phyloP scores from a whole-genome alignment of 2,329 filamentous ascomycete genomes.

The Calonectria pseudoreteaudii region DNA sequence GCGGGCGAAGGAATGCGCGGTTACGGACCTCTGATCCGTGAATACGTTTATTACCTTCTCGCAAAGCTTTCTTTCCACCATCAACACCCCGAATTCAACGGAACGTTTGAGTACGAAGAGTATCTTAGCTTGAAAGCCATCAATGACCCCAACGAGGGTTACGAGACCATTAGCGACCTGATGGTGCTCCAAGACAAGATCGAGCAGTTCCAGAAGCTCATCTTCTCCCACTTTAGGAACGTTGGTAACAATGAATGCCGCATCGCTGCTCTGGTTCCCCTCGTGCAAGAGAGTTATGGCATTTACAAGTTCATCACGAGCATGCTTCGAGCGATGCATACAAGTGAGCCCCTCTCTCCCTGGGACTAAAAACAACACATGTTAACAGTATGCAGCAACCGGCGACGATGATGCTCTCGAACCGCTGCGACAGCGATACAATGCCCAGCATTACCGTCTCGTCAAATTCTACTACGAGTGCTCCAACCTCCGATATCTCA shows the following conservation, averaged over 20 bases:
- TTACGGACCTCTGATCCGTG: conserved; percentile 91
- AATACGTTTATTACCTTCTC: conserved; percentile 96
- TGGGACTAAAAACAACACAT: not conserved
- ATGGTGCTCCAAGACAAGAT: conserved; percentile 99
- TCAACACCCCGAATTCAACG: conserved; percentile 97
- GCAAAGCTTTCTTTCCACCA: conserved; percentile 97
- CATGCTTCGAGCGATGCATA: conserved; percentile 99
- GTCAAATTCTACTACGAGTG: conserved; percentile 99
- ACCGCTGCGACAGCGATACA: conserved; percentile 88
- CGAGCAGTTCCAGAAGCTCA: conserved; percentile 97
- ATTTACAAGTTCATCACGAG: conserved; percentile 99
- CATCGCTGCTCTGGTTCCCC: conserved; percentile 90
- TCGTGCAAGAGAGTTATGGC: conserved; percentile 98
- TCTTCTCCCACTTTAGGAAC: conserved; percentile 95
- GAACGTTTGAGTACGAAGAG: conserved; percentile 98
- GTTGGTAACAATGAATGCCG: conserved; percentile 96
- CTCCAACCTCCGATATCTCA: conserved; percentile 96
- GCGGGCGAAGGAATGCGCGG: conserved; percentile 86
- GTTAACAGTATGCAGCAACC: conserved; percentile 68
- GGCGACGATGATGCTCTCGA: conserved; percentile 94
- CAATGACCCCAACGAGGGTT: conserved; percentile 98
- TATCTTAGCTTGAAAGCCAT: conserved; percentile 98
- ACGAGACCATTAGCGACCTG: conserved; percentile 94
- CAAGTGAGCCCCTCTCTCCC: conserved; percentile 68
- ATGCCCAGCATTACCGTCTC: conserved; percentile 95